Conservation (phyloP, 1,284 basidiomycete species). For the Cerrena zonata region DNA sequence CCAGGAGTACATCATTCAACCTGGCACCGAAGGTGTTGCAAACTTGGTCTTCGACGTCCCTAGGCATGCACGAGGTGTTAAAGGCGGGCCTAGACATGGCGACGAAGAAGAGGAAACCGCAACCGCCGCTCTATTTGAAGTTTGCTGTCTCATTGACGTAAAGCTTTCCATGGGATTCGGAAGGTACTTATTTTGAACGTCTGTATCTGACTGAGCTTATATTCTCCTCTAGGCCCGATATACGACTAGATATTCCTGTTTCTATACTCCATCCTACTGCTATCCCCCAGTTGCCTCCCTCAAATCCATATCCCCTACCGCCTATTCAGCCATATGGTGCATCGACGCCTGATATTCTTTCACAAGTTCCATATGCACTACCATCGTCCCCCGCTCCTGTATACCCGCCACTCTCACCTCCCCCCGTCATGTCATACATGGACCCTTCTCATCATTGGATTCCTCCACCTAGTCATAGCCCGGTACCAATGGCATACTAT, state of each 20-base stretch:
- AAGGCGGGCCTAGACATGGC: slow-evolving; percentile 42
- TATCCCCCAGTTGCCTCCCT: slow-evolving; percentile 36
- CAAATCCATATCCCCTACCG: slow-evolving; percentile 4
- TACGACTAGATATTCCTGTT: slow-evolving; percentile 57
- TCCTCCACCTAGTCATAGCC: slow-evolving; percentile 24
- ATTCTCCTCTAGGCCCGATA: slow-evolving; percentile 52
- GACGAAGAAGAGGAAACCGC: slow-evolving; percentile 25
- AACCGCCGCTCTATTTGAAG: slow-evolving; percentile 58
- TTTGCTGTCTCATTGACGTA: slow-evolving; percentile 49
- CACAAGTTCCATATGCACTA: slow-evolving; percentile 18
- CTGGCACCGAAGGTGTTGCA: slow-evolving; percentile 69
- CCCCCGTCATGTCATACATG: slow-evolving; percentile 28
- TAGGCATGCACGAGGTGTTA: slow-evolving; percentile 51
- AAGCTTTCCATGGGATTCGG: slow-evolving; percentile 60
- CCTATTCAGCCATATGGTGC: slow-evolving; percentile 9
- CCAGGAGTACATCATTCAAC: slow-evolving; percentile 63
- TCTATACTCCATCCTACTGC: slow-evolving; percentile 58
- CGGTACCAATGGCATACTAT: slow-evolving; percentile 26
- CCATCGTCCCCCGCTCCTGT: slow-evolving; percentile 21
- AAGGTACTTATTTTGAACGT: too few relatives aligned
- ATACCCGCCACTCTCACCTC: slow-evolving; percentile 28
- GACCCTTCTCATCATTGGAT: not conserved
- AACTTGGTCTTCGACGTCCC: slow-evolving; percentile 72
- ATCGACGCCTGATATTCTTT: slow-evolving; percentile 12
- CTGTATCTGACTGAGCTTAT: not conserved